Evolutionary conservation across 2,329 filamentous ascomycete genomes (phyloP).

Genomic region (Botrytis elliptica): DNA sequence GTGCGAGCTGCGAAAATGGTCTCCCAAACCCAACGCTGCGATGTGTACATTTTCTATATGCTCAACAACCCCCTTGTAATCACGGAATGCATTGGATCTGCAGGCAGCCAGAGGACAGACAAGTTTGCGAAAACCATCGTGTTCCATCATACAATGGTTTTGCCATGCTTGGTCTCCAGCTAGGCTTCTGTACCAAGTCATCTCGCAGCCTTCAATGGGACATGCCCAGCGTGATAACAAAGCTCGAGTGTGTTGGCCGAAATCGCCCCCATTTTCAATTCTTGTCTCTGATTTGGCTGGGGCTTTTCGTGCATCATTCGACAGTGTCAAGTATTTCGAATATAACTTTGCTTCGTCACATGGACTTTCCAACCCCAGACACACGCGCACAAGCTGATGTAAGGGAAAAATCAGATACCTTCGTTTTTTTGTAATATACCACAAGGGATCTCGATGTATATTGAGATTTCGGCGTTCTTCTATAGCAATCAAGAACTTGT

Average conservation of each 20-base stretch:
- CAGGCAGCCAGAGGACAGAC: background rate
- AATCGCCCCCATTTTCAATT: background rate
- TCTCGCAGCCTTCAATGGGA: background rate
- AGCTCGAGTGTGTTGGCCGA: background rate
- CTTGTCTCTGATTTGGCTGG: background rate
- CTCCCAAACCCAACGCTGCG: background rate
- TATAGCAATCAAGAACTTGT: background rate
- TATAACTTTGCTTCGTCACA: background rate
- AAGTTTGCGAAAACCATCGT: background rate
- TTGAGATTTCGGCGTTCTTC: background rate
- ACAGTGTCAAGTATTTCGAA: background rate
- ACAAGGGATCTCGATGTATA: background rate
- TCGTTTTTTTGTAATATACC: background rate
- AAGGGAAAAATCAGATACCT: background rate
- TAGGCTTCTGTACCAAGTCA: background rate
- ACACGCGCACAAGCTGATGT: background rate
- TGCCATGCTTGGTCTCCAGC: background rate
- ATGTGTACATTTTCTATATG: background rate
- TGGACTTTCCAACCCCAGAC: background rate
- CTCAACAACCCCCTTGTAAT: background rate
- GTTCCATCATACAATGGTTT: background rate
- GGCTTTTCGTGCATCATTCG: background rate
- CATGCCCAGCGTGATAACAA: background rate
- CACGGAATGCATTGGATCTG: background rate
- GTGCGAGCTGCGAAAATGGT: background rate